Base-by-base conservation (phyloP, 257 asterid species). In the Solanum paucissectum region DNA sequence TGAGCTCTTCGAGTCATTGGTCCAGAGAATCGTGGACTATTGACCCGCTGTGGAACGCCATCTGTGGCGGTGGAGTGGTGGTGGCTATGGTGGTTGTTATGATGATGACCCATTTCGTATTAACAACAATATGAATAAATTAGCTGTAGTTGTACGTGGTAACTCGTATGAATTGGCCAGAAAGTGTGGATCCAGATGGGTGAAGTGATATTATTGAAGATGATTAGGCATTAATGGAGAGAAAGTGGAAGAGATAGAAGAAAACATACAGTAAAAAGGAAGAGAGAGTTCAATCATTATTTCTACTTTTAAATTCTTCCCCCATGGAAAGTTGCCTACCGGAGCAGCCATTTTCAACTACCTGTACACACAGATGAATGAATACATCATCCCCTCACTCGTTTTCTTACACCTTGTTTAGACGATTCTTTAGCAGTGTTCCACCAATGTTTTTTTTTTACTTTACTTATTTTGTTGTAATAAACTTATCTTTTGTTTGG, bases 1-100 rank as follows among this genome's bases (percentile, higher is more conserved):
- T 93, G 94, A 12, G 98, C 93, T 62, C 98, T 85, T 84, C 99
- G 98, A 76, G 98, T 96, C 96, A 96, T 94, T 60, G 98, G 93
- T 71, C 98, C 99, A 62, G 99, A 94, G 91, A 95, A 94, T 88
- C 99, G 88, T 1, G 99, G 99, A 90, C 98, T 97, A 92, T 88
- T 94, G 91, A 95, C 96, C n/a, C 98, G 95, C 93, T 92, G 98
- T 0, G 98, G 94, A 75, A 92, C 92, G 86, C 93, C 97, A 52
- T 93, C 96, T 52, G 89, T 90, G 89, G 93, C 93, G 91, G 92
- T 76, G 89, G 33, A 62, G 87, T 91, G 92, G 89, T 91, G 93
- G 90, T 91, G 92, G 91, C 83, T 83, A 52, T 93, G 95, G 89
- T 92, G 94, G 88, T 91, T 94, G 88, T 94, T 92, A 87, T 93